Conservation (phyloP, 2,329 filamentous ascomycete genomes). For the Aspergillus costaricaensis region DNA sequence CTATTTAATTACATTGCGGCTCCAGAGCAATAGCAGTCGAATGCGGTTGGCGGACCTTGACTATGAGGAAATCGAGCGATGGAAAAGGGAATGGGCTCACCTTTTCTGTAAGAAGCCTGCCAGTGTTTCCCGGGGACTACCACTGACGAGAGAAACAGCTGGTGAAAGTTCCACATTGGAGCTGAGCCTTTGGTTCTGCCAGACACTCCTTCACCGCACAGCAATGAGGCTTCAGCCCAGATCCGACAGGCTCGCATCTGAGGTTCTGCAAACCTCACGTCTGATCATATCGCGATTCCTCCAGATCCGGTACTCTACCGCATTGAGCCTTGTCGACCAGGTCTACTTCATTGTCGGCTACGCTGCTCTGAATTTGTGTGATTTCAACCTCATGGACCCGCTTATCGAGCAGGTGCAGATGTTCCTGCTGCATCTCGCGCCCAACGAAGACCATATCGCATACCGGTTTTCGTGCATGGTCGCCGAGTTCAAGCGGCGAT, state of each 20-base stretch:
- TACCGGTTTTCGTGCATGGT: slow-evolving; percentile 37
- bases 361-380: slow-evolving; percentile 38
- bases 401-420: slow-evolving; percentile 37
- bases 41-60: slow-evolving; percentile 30
- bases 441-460: slow-evolving; percentile 36
- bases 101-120: slow-evolving; percentile 28
- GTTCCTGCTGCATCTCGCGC: slow-evolving; percentile 36
- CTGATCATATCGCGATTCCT: slow-evolving; percentile 34
- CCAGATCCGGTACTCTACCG: slow-evolving; percentile 30
- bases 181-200: slow-evolving; percentile 39
- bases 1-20: slow-evolving; percentile 31
- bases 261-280: slow-evolving; percentile 33
- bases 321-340: slow-evolving; percentile 34
- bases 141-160: slow-evolving; percentile 20
- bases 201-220: slow-evolving; percentile 38
- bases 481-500: slow-evolving; percentile 34
- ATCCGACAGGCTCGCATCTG: slow-evolving; percentile 28
- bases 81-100: slow-evolving; percentile 39
- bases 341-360: slow-evolving; percentile 38
- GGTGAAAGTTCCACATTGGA: slow-evolving; percentile 35
- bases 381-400: slow-evolving; percentile 35
- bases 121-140: background rate
- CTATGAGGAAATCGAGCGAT: slow-evolving; percentile 37
- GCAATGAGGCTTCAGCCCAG: slow-evolving; percentile 30
- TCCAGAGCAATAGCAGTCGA: slow-evolving; percentile 29